These are phyloP conservation scores for Mytilinidion resinicola DNA, from an alignment of 495 filamentous ascomycete genomes.

Conservation along the genomic window DNA sequence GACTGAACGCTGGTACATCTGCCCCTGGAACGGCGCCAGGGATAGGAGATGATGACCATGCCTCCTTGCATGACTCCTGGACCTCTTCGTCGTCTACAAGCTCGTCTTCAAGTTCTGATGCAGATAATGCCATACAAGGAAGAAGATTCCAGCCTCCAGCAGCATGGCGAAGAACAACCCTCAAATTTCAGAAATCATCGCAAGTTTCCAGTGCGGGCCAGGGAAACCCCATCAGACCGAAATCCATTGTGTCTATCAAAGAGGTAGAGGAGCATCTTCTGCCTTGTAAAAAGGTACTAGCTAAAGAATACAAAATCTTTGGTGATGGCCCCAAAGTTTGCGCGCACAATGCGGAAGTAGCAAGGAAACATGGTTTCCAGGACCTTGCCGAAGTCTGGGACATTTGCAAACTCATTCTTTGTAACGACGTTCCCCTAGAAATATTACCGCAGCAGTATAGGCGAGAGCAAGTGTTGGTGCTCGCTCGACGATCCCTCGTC, in stretches of 20 bases:
- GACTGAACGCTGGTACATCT: slow-evolving; percentile 55
- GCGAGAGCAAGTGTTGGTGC: slow-evolving; percentile 53
- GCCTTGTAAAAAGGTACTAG: slow-evolving; percentile 70
- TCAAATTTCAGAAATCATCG: slow-evolving; percentile 47
- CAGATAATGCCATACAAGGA: slow-evolving; percentile 48
- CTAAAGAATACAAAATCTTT: slow-evolving; percentile 74
- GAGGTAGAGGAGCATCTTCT: slow-evolving; percentile 49
- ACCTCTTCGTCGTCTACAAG: slow-evolving; percentile 59
- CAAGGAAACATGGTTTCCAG: slow-evolving; percentile 61
- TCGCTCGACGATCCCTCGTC: slow-evolving; percentile 46
- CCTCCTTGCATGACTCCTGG: slow-evolving; percentile 58
- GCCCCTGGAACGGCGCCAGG: slow-evolving; percentile 25
- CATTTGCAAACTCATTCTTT: slow-evolving; percentile 68
- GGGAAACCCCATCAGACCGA: slow-evolving; percentile 33
- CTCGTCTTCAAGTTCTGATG: slow-evolving; percentile 51
- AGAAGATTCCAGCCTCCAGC: slow-evolving; percentile 47
- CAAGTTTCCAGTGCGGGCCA: slow-evolving; percentile 42
- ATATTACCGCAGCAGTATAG: slow-evolving; percentile 46
- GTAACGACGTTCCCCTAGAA: slow-evolving; percentile 65
- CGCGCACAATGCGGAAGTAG: slow-evolving; percentile 71
- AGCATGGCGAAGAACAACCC: slow-evolving; percentile 48
- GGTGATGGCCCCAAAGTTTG: slow-evolving; percentile 74
- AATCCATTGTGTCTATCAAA: slow-evolving; percentile 60
- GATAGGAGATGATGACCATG: background rate
- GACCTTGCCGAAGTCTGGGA: slow-evolving; percentile 83